phyloP scores from a whole-genome alignment of 2,329 filamentous ascomycete species.

The Phaeosphaeriaceae sp. region DNA sequence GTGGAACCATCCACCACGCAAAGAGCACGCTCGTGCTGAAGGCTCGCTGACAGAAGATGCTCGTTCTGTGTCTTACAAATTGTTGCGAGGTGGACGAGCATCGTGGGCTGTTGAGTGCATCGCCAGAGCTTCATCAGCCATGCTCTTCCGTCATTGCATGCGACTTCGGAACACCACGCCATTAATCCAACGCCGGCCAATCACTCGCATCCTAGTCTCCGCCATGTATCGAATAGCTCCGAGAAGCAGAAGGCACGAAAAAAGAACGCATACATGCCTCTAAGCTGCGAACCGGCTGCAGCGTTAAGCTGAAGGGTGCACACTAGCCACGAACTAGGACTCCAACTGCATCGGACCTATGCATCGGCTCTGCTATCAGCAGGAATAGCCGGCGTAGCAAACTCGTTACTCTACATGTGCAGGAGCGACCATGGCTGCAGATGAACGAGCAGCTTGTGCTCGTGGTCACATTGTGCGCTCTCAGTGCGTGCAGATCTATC shows the following conservation, averaged over 20 bases:
- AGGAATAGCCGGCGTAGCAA: conserved; percentile 31
- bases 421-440: conserved; percentile 34
- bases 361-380: conserved; percentile 33
- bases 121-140: not conserved
- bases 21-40: conserved; percentile 19
- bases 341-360: conserved; percentile 21
- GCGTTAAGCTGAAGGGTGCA: conserved; percentile 20
- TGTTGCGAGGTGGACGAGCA: not conserved
- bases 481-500: conserved; percentile 26
- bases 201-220: conserved; percentile 14
- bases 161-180: conserved; percentile 5
- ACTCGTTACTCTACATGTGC: conserved; percentile 35
- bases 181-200: conserved; percentile 19
- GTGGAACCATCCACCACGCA: conserved; percentile 23
- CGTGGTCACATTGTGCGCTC: conserved; percentile 19
- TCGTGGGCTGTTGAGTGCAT: not conserved
- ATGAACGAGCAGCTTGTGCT: conserved; percentile 20
- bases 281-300: conserved; percentile 15
- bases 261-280: conserved; percentile 18
- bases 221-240: conserved; percentile 15
- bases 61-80: conserved; percentile 5
- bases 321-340: conserved; percentile 29
- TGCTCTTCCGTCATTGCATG: not conserved
- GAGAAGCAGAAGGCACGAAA: conserved; percentile 16
- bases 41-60: conserved; percentile 3